Conservation (phyloP, 2,329 filamentous ascomycete species). For the Diaporthe sp. region DNA sequence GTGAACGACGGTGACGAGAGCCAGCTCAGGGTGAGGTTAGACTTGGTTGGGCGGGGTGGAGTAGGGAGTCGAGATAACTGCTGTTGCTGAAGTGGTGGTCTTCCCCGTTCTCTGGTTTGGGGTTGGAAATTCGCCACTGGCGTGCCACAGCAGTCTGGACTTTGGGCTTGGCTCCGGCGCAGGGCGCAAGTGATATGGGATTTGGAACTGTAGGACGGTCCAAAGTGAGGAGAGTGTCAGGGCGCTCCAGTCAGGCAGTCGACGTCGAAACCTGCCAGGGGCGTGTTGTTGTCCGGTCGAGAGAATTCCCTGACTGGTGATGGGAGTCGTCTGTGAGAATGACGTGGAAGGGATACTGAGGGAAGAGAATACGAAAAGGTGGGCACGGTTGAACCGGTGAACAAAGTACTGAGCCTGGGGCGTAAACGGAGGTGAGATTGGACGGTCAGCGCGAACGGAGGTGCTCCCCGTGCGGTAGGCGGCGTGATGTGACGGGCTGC, state of each 20-base stretch:
- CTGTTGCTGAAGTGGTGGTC: conserved; percentile 14
- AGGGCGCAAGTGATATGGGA: conserved; percentile 9
- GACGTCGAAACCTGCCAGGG: background rate
- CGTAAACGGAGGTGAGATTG: conserved; percentile 24
- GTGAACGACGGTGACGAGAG: conserved; percentile 19
- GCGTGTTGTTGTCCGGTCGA: background rate
- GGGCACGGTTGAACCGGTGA: conserved; percentile 28
- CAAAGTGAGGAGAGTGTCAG: conserved; percentile 1
- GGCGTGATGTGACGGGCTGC: conserved; percentile 1
- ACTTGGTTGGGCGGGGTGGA: conserved; percentile 15
- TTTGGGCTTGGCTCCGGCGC: conserved; percentile 14
- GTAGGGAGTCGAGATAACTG: conserved; percentile 6
- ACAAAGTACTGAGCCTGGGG: conserved; percentile 3
- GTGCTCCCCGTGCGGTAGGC: background rate
- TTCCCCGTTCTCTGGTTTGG: conserved; percentile 31
- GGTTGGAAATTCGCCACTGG: conserved; percentile 34
- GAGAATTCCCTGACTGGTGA: conserved; percentile 1
- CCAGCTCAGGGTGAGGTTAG: background rate
- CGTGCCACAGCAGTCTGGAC: conserved; percentile 25
- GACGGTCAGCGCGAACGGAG: conserved; percentile 31
- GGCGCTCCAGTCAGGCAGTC: background rate
- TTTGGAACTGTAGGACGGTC: background rate
- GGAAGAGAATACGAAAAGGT: conserved; percentile 26
- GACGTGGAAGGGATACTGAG: conserved; percentile 30
- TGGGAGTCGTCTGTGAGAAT: conserved; percentile 17